Conservation (phyloP, 176 grass and related monocot species). For the Carex kokanica region DNA sequence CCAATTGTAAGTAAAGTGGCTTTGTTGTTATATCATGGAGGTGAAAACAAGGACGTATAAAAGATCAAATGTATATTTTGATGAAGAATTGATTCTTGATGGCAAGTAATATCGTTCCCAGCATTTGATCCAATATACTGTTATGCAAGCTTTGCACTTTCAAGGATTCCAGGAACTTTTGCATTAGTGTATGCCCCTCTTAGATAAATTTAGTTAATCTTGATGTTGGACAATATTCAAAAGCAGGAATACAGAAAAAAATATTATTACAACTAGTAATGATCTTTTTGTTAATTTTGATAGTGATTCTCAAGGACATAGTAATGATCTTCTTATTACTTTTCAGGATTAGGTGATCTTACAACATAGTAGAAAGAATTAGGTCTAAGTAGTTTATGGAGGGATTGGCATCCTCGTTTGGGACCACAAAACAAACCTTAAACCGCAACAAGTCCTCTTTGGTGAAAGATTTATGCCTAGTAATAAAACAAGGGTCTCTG, state of each 20-base stretch:
- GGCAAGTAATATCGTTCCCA: not conserved
- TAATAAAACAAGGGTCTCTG: conserved; percentile 83
- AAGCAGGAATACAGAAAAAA: not conserved
- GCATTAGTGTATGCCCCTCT: not conserved
- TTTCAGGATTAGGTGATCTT: conserved; percentile 9
- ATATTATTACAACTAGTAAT: not conserved
- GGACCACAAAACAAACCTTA: conserved; percentile 55
- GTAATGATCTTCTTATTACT: not conserved
- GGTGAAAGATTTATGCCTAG: conserved; percentile 72
- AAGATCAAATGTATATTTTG: not conserved
- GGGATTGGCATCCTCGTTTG: conserved; percentile 41
- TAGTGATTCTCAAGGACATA: not conserved
- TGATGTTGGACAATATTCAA: not conserved
- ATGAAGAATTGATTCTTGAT: not conserved
- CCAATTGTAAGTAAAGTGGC: not conserved
- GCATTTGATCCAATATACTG: not conserved
- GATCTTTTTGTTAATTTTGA: not conserved
- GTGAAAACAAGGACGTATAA: not conserved
- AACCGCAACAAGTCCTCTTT: conserved; percentile 56
- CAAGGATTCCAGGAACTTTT: not conserved
- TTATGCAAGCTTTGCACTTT: not conserved
- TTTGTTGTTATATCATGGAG: not conserved
- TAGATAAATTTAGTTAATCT: not conserved
- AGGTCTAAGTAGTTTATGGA: conserved; percentile 46
- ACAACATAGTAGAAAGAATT: not conserved